Evolutionary conservation across 2,329 filamentous ascomycete genomes (phyloP).

Genomic region (Talaromyces pinophilus): DNA sequence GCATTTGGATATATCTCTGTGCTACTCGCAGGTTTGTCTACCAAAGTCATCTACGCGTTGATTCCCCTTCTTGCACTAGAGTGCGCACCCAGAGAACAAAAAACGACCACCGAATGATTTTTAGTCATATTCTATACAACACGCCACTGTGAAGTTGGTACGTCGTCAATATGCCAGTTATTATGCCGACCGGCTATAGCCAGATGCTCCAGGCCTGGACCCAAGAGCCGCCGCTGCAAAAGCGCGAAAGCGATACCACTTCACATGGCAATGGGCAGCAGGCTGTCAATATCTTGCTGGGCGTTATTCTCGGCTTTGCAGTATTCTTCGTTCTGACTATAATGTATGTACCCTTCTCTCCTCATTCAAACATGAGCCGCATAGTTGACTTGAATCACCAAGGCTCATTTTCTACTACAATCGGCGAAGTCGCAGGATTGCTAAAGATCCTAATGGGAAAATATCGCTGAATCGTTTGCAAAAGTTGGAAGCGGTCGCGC

Average conservation of each 20-base stretch:
- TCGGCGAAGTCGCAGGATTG: slow-evolving; percentile 30
- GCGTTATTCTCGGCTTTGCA: slow-evolving; percentile 21
- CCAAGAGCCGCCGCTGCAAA: neutral
- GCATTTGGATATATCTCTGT: neutral
- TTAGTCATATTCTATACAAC: neutral
- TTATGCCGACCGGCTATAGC: neutral
- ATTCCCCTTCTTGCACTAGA: neutral
- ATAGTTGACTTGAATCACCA: neutral
- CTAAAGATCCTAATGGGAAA: slow-evolving; percentile 28
- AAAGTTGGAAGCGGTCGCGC: slow-evolving; percentile 40
- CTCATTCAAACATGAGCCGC: neutral
- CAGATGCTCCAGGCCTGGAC: neutral
- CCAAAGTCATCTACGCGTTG: neutral
- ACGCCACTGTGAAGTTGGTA: neutral
- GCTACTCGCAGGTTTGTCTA: neutral
- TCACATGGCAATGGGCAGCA: slow-evolving; percentile 7
- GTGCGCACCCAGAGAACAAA: too few species aligned
- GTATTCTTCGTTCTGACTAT: slow-evolving; percentile 21
- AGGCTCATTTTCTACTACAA: slow-evolving; percentile 39
- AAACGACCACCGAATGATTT: neutral
- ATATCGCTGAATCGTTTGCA: slow-evolving; percentile 36
- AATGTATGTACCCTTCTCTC: slow-evolving; percentile 18
- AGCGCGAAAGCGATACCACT: slow-evolving; percentile 6
- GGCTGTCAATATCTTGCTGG: slow-evolving; percentile 22
- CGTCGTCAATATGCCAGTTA: neutral